Evolutionary conservation across 148 eudicot genomes (phyloP), one percentile per base, ranked within the genome.

Genomic region (Camellia lanceoleosa): DNA sequence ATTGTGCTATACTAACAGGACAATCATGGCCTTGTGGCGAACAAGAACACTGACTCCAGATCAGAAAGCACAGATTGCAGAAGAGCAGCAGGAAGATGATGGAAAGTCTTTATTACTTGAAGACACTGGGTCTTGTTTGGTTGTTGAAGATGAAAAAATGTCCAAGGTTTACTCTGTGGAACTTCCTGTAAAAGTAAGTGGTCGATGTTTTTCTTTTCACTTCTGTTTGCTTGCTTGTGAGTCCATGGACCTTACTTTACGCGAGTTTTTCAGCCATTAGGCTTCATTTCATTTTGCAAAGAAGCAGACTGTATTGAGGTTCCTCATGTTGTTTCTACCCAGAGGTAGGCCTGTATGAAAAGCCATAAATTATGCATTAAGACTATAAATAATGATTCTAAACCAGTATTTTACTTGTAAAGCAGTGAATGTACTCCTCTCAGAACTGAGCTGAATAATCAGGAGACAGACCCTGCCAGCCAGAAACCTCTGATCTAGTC

Each of bases 11-110:
- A 1, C 43, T 80, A 77, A 73, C 84, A 94, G 98, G 89, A 94
- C 94, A 82, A 91, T 92, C 75, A 94, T 82, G 80, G 93, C 92
- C 23, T 85, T 94, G 73, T 94, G 97, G 98, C 90, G 88, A 87
- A 88, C 98, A 71, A 90, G 91, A 84, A 83, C 89, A 7, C 78
- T 86, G 42, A 73, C 84, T 47, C 87, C 90, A 10, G 92, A 94
- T 69, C 91, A 90, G 92, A 91, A 88, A 85, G 88, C 84, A 19
- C 51, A 81, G 70, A 80, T 89, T 71, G 81, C 80, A 20, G 95
- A 87, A 76, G 97, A 91, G 76, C 89, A 86, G 80, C 79, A 79
- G 74, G 89, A 87, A 75, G 88, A 86, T 69, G 91, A 92, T 80
- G 87, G 80, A 76, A 82, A 81, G 79, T 75, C 87, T 30, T 77